phyloP scores from a whole-genome alignment of 805 yeast genomes.

The Candida golubevii region DNA sequence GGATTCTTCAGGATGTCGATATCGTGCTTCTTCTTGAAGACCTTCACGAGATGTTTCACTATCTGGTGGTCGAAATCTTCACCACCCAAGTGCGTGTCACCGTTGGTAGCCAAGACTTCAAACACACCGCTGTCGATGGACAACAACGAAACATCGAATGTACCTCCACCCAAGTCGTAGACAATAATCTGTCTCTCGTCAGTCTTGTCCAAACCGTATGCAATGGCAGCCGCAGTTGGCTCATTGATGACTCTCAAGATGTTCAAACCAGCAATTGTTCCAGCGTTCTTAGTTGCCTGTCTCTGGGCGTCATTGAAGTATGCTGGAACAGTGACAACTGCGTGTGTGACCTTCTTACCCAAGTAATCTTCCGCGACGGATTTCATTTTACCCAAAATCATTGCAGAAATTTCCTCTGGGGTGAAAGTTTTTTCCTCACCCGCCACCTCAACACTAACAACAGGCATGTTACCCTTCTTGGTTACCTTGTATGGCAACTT shows the following conservation, averaged over 20 bases:
- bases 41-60: slow-evolving; percentile 18
- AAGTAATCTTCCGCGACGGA: slow-evolving; percentile 21
- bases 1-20: slow-evolving; percentile 16
- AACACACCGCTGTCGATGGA: slow-evolving; percentile 21
- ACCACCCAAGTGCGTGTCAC: slow-evolving; percentile 24
- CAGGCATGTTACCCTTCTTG: slow-evolving; percentile 71
- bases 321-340: slow-evolving; percentile 21
- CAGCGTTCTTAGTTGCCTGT: slow-evolving; percentile 22
- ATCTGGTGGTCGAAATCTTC: slow-evolving; percentile 21
- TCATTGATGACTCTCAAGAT: slow-evolving; percentile 21
- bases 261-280: slow-evolving; percentile 21
- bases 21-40: slow-evolving; percentile 19
- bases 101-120: slow-evolving; percentile 38
- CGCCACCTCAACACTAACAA: slow-evolving; percentile 75
- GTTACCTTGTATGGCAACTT: slow-evolving; percentile 81
- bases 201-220: slow-evolving; percentile 27
- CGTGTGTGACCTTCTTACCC: slow-evolving; percentile 21
- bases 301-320: slow-evolving; percentile 23
- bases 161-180: slow-evolving; percentile 23
- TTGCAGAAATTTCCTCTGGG: slow-evolving; percentile 93
- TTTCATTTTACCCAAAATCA: slow-evolving; percentile 87
- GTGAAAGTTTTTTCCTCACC: slow-evolving; percentile 84
- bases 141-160: slow-evolving; percentile 23
- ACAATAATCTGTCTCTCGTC: slow-evolving; percentile 20
- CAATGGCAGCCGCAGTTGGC: slow-evolving; percentile 25